Evolutionary conservation across 176 grass and related monocot species (phyloP), one percentile per base, ranked within the genome.

Genomic region (Phoenix dactylifera): DNA sequence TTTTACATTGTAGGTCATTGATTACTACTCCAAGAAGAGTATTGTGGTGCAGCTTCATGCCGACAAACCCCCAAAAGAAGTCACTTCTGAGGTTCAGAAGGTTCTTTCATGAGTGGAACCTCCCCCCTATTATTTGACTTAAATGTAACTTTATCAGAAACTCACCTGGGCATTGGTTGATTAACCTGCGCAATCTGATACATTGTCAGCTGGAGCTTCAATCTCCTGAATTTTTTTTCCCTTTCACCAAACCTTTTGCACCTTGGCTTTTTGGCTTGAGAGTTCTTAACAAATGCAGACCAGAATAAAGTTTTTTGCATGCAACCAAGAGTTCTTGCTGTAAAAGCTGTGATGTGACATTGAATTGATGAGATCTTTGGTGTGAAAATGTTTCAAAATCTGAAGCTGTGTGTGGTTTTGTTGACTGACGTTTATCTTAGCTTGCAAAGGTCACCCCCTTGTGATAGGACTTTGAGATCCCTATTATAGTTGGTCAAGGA

Each of bases 21-120:
- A 83, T 22, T 97, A 97, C 75, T 91, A 91, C 57, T 73, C 77
- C 18, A 90, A 88, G 81, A 85, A 97, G 59, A 72, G 87, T 7
- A 49, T 88, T 44, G 87, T 91, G 19, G 87, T 44, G 1, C 86
- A 88, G 23, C 81, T 97, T 67, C 76, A 76, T 20, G 93, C 93
- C 0, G 87, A 92, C 66, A 98, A 92, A 62, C 67, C 87, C 26
- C 87, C 87, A 3, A 86, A 76, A 70, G 87, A 92, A 59, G 87
- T 98, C 26, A 86, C 76, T 22, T 15, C 23, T 6, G 83, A 92
- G 70, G 81, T 92, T 60, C 75, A 92, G 73, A 91, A 86, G 75
- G 69, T 71, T 60, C 87, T 98, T 28, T 85, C 81, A 25, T 98
- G 63, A 88, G 59, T 4, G 7, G 32, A 35, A 35, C 32, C 32